Base-by-base conservation (phyloP, 2,329 filamentous ascomycete genomes). In the Nigrospora osmanthi region DNA sequence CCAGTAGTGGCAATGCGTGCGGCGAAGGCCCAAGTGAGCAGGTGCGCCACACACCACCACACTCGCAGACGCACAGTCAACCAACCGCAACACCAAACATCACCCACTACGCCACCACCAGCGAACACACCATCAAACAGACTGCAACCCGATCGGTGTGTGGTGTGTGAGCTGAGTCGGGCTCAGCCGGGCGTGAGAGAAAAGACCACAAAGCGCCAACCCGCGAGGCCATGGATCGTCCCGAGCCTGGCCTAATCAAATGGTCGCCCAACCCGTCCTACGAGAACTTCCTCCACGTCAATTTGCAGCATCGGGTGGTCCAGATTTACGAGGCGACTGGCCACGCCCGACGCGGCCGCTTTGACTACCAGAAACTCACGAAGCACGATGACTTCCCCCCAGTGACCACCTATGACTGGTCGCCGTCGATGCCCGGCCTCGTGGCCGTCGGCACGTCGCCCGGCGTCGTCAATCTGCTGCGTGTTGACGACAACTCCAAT, bases 401-500 rank as follows among this genome's bases (percentile, higher is more conserved):
- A 5, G 67, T 84, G 47, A 83, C 76, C 37, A 80, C 80, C 6
- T 83, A 81, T 57, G 80, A 84, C 63, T 84, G 80, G 80, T 83
- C 80, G 12, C 76, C 80, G 23, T 71, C 70, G 30, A 68, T 77
- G n/a, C 69, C 73, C 31, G 80, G 81, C 42, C 70, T 90, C 10
- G 76, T 93, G 35, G 86, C 85, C 17, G 77, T 93, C 28, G 88
- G 88, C 35, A 86, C 85, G 11, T 76, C 81, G 13, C 81, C 81
- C 35, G 88, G 88, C 40, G 80, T 89, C 45, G 85, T 89, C 50
- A 84, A 85, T 50, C 68, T 94, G 16, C 66, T 93, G 45, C 77
- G 82, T 49, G 76, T 93, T 40, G 81, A 89, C 56, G 81, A 87
- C 53, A 77, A 80, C 51, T 83, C 75, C 43, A 88, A 78, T 56